These are phyloP conservation scores for Aureobasidium sp. DNA, from an alignment of 2,329 filamentous ascomycete genomes.

Conservation along the genomic window DNA sequence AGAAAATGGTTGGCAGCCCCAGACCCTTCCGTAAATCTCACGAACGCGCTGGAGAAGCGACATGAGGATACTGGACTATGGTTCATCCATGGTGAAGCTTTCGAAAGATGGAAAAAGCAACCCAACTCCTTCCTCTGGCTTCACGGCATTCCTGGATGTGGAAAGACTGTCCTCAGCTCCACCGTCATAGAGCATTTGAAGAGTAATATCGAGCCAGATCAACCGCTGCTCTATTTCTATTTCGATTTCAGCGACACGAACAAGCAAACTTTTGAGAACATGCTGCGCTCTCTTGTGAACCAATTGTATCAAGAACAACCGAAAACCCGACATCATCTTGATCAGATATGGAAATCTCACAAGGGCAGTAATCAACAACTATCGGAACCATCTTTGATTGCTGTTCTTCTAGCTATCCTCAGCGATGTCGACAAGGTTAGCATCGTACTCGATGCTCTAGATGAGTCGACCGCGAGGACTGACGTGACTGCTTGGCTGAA, in stretches of 20 bases:
- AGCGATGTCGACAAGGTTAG: background rate
- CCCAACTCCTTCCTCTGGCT: conserved; percentile 6
- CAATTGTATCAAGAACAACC: background rate
- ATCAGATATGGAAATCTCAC: background rate
- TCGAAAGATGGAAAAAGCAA: background rate
- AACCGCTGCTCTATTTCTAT: background rate
- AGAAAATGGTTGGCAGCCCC: background rate
- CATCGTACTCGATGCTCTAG: background rate
- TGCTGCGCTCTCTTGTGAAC: background rate
- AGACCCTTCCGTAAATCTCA: background rate
- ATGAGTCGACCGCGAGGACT: background rate
- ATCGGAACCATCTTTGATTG: background rate
- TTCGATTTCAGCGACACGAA: background rate
- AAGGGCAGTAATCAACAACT: background rate
- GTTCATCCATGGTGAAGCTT: background rate
- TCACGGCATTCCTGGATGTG: conserved; percentile 5
- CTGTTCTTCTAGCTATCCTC: background rate
- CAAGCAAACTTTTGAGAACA: background rate
- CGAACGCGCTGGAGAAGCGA: background rate
- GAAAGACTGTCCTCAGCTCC: conserved; percentile 11
- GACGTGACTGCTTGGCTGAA: background rate
- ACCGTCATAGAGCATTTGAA: background rate
- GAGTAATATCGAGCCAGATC: background rate
- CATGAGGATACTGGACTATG: conserved; percentile 1
- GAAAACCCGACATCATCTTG: background rate